Base-by-base conservation (phyloP, 345 rosid species). In the Erysimum cheiranthoides region DNA sequence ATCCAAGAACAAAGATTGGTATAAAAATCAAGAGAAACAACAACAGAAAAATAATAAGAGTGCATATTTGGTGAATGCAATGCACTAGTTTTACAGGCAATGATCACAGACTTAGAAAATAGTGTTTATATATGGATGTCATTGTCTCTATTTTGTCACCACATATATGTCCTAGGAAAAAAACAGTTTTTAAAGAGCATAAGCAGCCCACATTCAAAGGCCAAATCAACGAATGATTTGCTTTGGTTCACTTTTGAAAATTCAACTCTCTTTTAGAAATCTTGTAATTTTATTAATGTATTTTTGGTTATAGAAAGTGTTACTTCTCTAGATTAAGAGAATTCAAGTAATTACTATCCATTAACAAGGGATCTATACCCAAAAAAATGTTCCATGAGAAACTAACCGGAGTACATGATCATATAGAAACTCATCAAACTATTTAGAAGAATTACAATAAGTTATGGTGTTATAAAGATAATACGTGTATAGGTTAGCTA, bases 181-280 rank as follows among this genome's bases (percentile, higher is more conserved):
- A 8, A 34, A 8, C 18, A 40, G 10, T 42, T 51, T 67, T 27
- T 40, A 42, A 50, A 68, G 13, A 53, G 42, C 74, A 25, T 8
- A 61, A 11, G 17, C 69, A 31, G 49, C 6, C 74, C 38, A 76
- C 56, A 75, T 60, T 75, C 63, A 68, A 68, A 52, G 42, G 79
- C 70, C 58, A 35, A 42, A 69, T 69, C 66, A 76, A 76, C 51
- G 53, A 13, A 76, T 69, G 75, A 61, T 76, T 61, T 61, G 74
- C 51, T 52, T 76, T 76, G 74, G 66, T 62, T 62, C 35, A 54
- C 66, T 76, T 76, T 70, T 70, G 80, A 76, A 66, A 1, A 76
- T 46, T 70, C 53, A 76, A 62, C 66, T 45, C 27, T 27, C 66
- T 36, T 63, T 62, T 27, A 52, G 30, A 34, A 50, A 39, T 14